Base-by-base conservation (phyloP, 2,329 filamentous ascomycete species). In the Coniella vitis region DNA sequence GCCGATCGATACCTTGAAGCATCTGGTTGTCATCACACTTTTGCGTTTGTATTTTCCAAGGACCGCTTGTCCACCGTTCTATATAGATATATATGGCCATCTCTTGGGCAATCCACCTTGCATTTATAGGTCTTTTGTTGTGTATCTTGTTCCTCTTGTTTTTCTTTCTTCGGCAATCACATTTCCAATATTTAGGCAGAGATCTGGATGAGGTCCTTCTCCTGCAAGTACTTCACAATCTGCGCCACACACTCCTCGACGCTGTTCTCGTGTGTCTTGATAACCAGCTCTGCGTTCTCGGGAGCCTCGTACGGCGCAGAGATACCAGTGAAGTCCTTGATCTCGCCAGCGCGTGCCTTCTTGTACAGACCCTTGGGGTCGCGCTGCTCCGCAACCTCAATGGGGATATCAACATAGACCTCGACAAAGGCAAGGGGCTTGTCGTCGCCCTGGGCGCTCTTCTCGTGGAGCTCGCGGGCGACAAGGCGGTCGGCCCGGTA, bases 311-410 rank as follows among this genome's bases (percentile, higher is more conserved):
- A 98, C 2, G 93, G 93, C 25, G 91, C 90, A 57, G 85, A 90
- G 61, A 97, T 89, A 48, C 93, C 93, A 1, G 93, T 98, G 66
- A 98, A 98, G 59, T 97, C 89, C 70, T 94, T 93, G 69, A 97
- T 97, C 67, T 94, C 83, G 38, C 93, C 93, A 45, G 87, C 84
- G 38, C 91, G 76, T 12, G 93, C 93, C 80, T 95, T 95, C 78
- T 95, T 95, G 73, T 98, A 98, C 53, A 97, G 72, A 4, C 91
- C 93, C 81, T 98, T 98, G 42, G 93, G 93, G 64, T 98, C 93
- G 55, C 93, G 83, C 78, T 91, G 76, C 79, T 97, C 91, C 34
- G 93, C 91, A 38, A 93, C 88, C 68, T 89, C 87, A 57, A 97
- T 78, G 13, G 90, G 87, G 12, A 97, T 83, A 68, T 98, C 90